Conservation (phyloP, 2,329 filamentous ascomycete species). For the Alternaria gansuensis region DNA sequence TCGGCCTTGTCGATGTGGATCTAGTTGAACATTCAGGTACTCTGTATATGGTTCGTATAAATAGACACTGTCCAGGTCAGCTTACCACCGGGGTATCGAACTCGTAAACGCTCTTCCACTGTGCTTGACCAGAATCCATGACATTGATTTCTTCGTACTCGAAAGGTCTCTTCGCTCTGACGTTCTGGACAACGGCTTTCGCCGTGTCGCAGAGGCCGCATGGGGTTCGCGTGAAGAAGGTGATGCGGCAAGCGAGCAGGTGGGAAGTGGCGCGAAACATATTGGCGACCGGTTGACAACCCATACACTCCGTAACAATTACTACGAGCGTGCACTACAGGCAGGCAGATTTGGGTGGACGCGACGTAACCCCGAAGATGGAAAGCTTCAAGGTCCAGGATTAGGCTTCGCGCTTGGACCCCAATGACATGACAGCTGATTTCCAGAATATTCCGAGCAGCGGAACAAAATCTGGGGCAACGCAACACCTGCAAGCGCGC, state of each 20-base stretch:
- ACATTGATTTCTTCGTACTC: slow-evolving; percentile 75
- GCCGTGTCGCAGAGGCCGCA: slow-evolving; percentile 77
- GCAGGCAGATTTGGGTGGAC: background rate
- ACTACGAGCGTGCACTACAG: background rate
- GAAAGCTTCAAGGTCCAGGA: slow-evolving; percentile 7
- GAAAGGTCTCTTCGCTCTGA: slow-evolving; percentile 74
- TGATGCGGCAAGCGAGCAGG: slow-evolving; percentile 65
- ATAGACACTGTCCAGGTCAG: slow-evolving; percentile 5
- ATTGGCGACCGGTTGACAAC: slow-evolving; percentile 4
- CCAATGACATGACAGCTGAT: slow-evolving; percentile 39
- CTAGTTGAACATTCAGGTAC: slow-evolving; percentile 50
- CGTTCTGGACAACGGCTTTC: slow-evolving; percentile 71
- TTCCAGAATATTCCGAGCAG: slow-evolving; percentile 52
- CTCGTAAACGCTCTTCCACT: slow-evolving; percentile 78
- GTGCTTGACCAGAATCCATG: slow-evolving; percentile 67
- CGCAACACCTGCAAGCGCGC: slow-evolving; percentile 18
- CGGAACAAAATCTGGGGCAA: slow-evolving; percentile 26
- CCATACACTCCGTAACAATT: background rate
- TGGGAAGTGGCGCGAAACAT: slow-evolving; percentile 49
- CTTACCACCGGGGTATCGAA: slow-evolving; percentile 82
- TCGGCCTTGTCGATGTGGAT: slow-evolving; percentile 68
- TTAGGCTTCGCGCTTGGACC: slow-evolving; percentile 27
- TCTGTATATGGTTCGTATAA: slow-evolving; percentile 15
- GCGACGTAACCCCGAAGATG: slow-evolving; percentile 9
- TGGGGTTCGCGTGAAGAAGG: slow-evolving; percentile 75